Evolutionary conservation across 192 early-diverging fungal genomes (phyloP), one percentile per base, ranked within the genome.

Genomic region (Entomortierella parvispora): DNA sequence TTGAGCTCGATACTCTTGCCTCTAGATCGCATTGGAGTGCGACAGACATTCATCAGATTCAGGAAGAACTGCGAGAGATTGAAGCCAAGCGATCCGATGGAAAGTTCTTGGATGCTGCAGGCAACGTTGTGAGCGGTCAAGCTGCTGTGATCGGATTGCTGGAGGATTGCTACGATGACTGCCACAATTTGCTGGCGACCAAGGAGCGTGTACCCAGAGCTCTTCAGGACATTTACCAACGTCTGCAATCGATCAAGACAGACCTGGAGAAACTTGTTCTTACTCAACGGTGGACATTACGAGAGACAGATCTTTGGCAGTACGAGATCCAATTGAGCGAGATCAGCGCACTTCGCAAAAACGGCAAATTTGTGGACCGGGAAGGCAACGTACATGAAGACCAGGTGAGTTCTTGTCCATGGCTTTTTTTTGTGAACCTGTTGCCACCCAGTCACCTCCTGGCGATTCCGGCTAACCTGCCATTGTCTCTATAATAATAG

Each of bases 351-450:
- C 78, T 93, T 79, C 89, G 95, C 46, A 87, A 84, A 20, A 87
- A 94, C 72, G 95, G 95, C 52, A 93, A 94, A 69, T 96, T 96
- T 66, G 84, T 90, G 53, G 92, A 93, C 75, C 48, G 79, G 29
- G 69, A 85, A 34, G 91, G 93, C 31, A 74, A 84, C 55, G 81
- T 92, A 0, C 88, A 90, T 1, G 88, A 85, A 44, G 93, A 93
- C 17, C 95, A 96, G 72, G 72, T 68, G 66, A 50, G 29, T 46
- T 62, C 50, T 31, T 65, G 26, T 2, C 6, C 10, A 22, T 3
- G 8, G 11, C 26, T 42, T 22, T 22, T 54, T 28, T 54, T 29
- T 6, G 15, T 26, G 52, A 2, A 14, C 12, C 14, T 28, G 14
- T 22, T 32, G n/a, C n/a, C n/a, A n/a, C n/a, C n/a, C n/a, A n/a